A percentile compares a stretch with the other conserved stretches of the same genome.
Conservation (phyloP, 805 yeast species). For the Phaffomyces antillensis region DNA sequence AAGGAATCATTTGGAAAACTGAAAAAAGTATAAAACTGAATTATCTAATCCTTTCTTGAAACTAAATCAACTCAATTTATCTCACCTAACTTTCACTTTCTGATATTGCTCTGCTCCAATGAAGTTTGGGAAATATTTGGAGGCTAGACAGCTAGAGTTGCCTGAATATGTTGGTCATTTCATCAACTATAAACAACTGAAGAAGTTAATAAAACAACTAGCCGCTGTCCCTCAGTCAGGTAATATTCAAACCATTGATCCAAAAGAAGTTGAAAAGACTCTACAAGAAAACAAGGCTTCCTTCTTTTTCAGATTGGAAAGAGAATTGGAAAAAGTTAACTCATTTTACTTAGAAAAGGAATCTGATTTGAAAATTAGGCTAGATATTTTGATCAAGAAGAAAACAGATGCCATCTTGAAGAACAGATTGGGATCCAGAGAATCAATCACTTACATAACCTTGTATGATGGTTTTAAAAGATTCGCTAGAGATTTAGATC, state of each 20-base stretch:
- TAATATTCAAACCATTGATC: not conserved
- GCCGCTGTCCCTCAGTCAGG: constrained; percentile 41
- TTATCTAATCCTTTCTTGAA: too few relatives aligned
- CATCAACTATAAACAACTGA: constrained; percentile 89
- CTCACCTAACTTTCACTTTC: too few relatives aligned
- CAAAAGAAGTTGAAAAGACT: constrained; percentile 34
- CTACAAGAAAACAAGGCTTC: constrained; percentile 88
- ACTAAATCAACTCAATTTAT: too few relatives aligned
- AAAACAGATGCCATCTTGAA: constrained; percentile 41
- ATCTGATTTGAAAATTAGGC: constrained; percentile 70
- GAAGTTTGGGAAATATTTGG: constrained; percentile 96
- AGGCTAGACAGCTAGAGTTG: constrained; percentile 86
- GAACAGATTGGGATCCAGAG: constrained; percentile 45
- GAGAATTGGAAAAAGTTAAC: constrained; percentile 94
- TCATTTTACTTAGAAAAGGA: constrained; percentile 88
- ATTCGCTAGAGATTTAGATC: constrained; percentile 79
- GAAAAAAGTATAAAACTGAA: too few relatives aligned
- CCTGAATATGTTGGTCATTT: constrained; percentile 94
- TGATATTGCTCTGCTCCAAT: not conserved
- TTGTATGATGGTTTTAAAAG: constrained; percentile 84
- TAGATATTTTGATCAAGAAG: constrained; percentile 70
- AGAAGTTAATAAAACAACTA: constrained; percentile 36
- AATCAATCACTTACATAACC: constrained; percentile 73
- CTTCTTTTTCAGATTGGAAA: constrained; percentile 77
- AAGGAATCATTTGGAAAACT: too few relatives aligned